Evolutionary conservation across 306 rosid genomes (phyloP), one percentile per base, ranked within the genome.

Genomic region (Herpetospermum pedunculosum): DNA sequence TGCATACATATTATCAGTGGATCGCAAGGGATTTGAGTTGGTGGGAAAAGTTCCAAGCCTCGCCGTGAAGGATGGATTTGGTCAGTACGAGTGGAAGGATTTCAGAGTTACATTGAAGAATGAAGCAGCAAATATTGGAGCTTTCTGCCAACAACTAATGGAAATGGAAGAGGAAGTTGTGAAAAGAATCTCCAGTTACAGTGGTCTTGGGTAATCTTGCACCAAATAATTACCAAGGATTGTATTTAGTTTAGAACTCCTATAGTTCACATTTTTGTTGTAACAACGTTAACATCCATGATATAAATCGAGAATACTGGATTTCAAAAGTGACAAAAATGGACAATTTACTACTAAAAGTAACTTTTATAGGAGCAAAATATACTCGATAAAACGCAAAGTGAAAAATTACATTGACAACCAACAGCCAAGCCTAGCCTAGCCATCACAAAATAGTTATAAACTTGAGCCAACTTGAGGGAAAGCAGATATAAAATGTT

Each of bases 101-200:
- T 89, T 84, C 72, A 87, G 96, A 76, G 82, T 89, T 75, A 30
- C 80, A 62, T 79, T 94, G 25, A 68, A 68, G 54, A 40, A 68
- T 21, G 73, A 68, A 68, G 73, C 54, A 15, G 6, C 37, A 1
- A 26, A 26, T 14, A 43, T 43, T 40, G 96, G 84, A 84, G 44
- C 79, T 72, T 94, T 94, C 71, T 91, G 95, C 77, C 77, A 77
- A 72, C 88, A 88, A 77, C 83, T 94, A 23, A 89, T 88, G 7
- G 87, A 89, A 82, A 91, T 91, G 97, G 98, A 94, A 79, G 88
- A 84, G 80, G 91, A 94, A 74, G 88, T 88, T 44, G 53, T 91
- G 38, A 83, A 83, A 55, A 78, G 82, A 78, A 86, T 91, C 64
- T 85, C 96, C 4, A 78, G 79, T 80, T 88, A 84, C 49, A 85